Evolutionary conservation across 306 rosid species (phyloP), one percentile per base, ranked within the genome.

Genomic region (Senna tora): DNA sequence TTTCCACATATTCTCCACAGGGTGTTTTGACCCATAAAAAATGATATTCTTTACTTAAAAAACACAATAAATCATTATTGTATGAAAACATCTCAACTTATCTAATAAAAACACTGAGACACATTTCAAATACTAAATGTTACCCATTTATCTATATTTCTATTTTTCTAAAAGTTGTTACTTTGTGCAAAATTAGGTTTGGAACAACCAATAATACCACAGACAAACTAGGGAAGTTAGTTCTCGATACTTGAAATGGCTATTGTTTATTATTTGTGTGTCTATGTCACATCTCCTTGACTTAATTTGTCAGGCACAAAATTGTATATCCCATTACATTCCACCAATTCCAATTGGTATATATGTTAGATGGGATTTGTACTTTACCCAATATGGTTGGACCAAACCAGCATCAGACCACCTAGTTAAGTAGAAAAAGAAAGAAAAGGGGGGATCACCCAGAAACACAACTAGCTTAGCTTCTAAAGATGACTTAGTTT

Each of bases 311-410:
- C 45, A 71, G 57, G 68, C n/a, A 13, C 38, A 59, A 46, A 17
- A 39, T 22, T 50, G 33, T 22, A 4, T 51, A 16, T n/a, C 20
- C 62, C 30, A 25, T 25, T 25, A 25, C 30, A 38, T 34, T 58
- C 46, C 14, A 38, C 6, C 13, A 41, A n/a, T n/a, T n/a, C n/a
- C n/a, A n/a, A 38, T 59, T 47, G 51, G 61, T n/a, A 22, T n/a
- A n/a, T n/a, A n/a, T 3, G 64, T 34, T 73, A 51, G 69, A 20
- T 63, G 54, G 25, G 64, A 51, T 73, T n/a, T 88, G 74, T 77
- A 81, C 85, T 85, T 79, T 12, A 85, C 80, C 82, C 73, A 45
- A 68, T 68, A 60, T 80, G 77, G 85, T 65, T 82, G 80, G 81
- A 85, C 88, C 92, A 88, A 85, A 83, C 81, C 58, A 67, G 73